phyloP scores from a whole-genome alignment of 345 rosid genomes.

The Dipteronia sinensis region DNA sequence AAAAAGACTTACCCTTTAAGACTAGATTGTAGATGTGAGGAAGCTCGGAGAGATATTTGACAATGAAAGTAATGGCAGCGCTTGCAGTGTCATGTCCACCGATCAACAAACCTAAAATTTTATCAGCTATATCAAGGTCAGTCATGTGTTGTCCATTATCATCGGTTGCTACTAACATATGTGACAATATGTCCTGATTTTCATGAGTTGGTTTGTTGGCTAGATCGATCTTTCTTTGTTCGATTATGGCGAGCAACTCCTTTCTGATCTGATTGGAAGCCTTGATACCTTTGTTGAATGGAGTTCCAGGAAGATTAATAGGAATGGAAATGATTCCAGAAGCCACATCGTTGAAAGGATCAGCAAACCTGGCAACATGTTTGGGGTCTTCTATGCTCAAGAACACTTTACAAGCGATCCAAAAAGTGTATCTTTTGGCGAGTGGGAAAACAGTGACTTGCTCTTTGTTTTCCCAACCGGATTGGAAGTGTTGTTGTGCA shows the following conservation, averaged over 20 bases:
- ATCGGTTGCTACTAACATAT: constrained; percentile 32
- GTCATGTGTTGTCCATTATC: constrained; percentile 32
- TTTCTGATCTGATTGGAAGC: constrained; percentile 18
- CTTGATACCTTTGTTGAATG: constrained; percentile 19
- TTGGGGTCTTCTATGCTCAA: constrained; percentile 22
- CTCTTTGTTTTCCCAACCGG: constrained; percentile 4
- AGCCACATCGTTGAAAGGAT: constrained; percentile 24
- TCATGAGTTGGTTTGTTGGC: not conserved
- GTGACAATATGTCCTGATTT: constrained; percentile 35
- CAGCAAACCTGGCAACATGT: constrained; percentile 10
- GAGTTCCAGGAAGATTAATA: constrained; percentile 20
- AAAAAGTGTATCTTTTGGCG: constrained; percentile 23
- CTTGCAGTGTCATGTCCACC: constrained; percentile 39
- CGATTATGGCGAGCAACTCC: constrained; percentile 15
- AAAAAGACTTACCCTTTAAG: constrained; percentile 19
- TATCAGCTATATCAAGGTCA: constrained; percentile 32
- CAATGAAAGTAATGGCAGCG: constrained; percentile 26
- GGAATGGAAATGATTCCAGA: constrained; percentile 23
- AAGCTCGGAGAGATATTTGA: constrained; percentile 34
- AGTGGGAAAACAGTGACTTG: constrained; percentile 19
- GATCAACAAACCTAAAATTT: constrained; percentile 31
- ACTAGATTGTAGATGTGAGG: constrained; percentile 31
- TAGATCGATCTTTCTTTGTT: constrained; percentile 31
- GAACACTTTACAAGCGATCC: constrained; percentile 24
- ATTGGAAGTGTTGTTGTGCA: constrained; percentile 11